These are phyloP conservation scores for Pythium graminicola DNA, from an alignment of 352 stramenopile genomes.

Conservation along the genomic window DNA sequence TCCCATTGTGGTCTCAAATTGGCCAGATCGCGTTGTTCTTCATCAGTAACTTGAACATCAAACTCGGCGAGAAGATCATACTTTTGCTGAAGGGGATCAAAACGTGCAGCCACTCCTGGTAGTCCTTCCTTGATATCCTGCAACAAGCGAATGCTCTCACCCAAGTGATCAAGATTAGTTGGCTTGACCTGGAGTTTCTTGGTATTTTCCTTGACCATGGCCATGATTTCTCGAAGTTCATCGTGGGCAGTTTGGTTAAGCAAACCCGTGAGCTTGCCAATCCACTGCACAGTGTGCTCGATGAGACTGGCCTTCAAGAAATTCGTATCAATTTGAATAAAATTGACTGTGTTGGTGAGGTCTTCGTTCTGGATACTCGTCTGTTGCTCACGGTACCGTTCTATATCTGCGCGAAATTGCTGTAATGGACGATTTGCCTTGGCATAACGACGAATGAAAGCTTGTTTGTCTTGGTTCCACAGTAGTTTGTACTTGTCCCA, in stretches of 20 bases:
- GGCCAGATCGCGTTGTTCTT: slow-evolving; percentile 69
- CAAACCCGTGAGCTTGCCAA: slow-evolving; percentile 87
- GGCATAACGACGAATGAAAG: slow-evolving; percentile 93
- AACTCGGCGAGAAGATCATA: slow-evolving; percentile 86
- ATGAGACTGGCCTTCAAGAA: slow-evolving; percentile 89
- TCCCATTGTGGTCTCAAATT: slow-evolving; percentile 78
- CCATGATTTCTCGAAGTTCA: slow-evolving; percentile 82
- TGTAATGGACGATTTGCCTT: slow-evolving; percentile 91
- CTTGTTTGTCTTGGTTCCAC: slow-evolving; percentile 93
- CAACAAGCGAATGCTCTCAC: slow-evolving; percentile 85
- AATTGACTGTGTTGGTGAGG: slow-evolving; percentile 91
- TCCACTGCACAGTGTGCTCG: slow-evolving; percentile 91
- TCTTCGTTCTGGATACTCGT: slow-evolving; percentile 90
- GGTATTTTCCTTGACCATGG: slow-evolving; percentile 86
- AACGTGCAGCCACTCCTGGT: slow-evolving; percentile 56
- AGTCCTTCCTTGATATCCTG: slow-evolving; percentile 84
- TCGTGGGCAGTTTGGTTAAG: slow-evolving; percentile 89
- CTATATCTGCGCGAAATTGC: slow-evolving; percentile 91
- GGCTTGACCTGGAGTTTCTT: slow-evolving; percentile 81
- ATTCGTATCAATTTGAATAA: slow-evolving; percentile 93
- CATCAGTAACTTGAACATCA: slow-evolving; percentile 83
- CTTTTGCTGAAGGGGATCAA: slow-evolving; percentile 82
- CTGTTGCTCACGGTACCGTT: slow-evolving; percentile 88
- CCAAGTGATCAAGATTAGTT: slow-evolving; percentile 86
- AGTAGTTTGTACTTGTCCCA: slow-evolving; percentile 93